These are phyloP conservation scores for Aspergillus taichungensis DNA, from an alignment of 495 filamentous ascomycete species.

Conservation along the genomic window DNA sequence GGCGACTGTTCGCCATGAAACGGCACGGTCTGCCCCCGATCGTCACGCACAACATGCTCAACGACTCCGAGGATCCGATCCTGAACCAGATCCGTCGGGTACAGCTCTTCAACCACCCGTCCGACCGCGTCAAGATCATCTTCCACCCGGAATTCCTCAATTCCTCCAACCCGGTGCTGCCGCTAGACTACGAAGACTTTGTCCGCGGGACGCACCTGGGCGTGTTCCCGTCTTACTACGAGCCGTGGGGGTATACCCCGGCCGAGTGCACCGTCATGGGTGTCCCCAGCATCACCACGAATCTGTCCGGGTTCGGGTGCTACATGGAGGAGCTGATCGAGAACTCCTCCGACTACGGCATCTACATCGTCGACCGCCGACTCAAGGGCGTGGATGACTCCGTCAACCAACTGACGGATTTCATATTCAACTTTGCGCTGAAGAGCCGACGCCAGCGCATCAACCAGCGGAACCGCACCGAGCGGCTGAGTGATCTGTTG, in stretches of 20 bases:
- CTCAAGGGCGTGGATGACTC: constrained; percentile 95
- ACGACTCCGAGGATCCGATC: constrained; percentile 88
- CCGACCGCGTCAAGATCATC: constrained; percentile 91
- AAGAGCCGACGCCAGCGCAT: constrained; percentile 95
- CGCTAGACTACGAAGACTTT: constrained; percentile 96
- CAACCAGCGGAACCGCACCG: constrained; percentile 97
- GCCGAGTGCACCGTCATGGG: constrained; percentile 99
- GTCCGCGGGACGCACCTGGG: constrained; percentile 94
- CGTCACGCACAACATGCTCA: constrained; percentile 99
- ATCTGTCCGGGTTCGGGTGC: constrained; percentile 94
- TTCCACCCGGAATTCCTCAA: constrained; percentile 98
- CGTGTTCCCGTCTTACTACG: constrained; percentile 95
- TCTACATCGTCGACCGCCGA: constrained; percentile 96
- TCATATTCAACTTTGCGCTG: constrained; percentile 90
- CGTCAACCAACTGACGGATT: constrained; percentile 85
- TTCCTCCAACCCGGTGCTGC: constrained; percentile 88
- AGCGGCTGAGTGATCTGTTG: constrained; percentile 85
- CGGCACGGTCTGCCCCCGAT: constrained; percentile 81
- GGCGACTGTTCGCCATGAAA: constrained; percentile 94
- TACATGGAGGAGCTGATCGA: constrained; percentile 99
- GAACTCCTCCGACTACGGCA: constrained; percentile 94
- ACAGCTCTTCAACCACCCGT: constrained; percentile 91
- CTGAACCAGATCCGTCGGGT: constrained; percentile 94
- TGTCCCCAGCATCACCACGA: constrained; percentile 96
- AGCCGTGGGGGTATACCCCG: constrained; percentile 98